Evolutionary conservation across 2,329 filamentous ascomycete genomes (phyloP), one percentile per base, ranked within the genome.

Genomic region (Cladorrhinum sp.): DNA sequence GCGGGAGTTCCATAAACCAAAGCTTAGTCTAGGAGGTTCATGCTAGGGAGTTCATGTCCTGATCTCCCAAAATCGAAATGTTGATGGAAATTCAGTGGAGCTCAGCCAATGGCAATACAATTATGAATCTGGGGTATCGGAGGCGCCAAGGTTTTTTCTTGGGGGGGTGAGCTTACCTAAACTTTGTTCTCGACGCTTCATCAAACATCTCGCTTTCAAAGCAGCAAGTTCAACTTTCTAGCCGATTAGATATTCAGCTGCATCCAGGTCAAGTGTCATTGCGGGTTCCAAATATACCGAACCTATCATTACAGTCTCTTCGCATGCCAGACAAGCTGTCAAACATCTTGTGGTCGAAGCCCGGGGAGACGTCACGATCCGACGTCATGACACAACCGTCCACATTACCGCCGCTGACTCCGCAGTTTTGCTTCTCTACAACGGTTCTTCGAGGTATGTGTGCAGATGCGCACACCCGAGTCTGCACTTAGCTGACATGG

Each of bases 371-470:
- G 24, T 64, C 70, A 62, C 64, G 66, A 64, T 69, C 69, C 52
- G 71, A 73, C 67, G 79, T 70, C 66, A 84, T 83, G 81, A 75
- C 76, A 50, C 74, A 77, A 62, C 74, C 77, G 45, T 74, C 77
- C n/a, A 60, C 69, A 10, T 71, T 74, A 59, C 86, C 86, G 56
- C 73, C 70, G 27, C 77, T 92, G 64, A 89, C 84, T 62, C 89
- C 88, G 50, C 88, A 90, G 72, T 91, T 92, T 70, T 95, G 90
- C 75, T 93, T 92, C 73, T 88, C 87, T 12, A 86, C 87, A 57
- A 80, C 82, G 51, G 81, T 85, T 18, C 76, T 93, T 52, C 80
- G 85, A 85, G 89, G 90, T 91, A 73, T 48, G 79, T 56, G 1
- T 18, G 49, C 8, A 3, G 24, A 5, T 50, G 49, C 49, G 12